phyloP scores from a whole-genome alignment of 2,329 filamentous ascomycete genomes.

The Penicillium sp. region DNA sequence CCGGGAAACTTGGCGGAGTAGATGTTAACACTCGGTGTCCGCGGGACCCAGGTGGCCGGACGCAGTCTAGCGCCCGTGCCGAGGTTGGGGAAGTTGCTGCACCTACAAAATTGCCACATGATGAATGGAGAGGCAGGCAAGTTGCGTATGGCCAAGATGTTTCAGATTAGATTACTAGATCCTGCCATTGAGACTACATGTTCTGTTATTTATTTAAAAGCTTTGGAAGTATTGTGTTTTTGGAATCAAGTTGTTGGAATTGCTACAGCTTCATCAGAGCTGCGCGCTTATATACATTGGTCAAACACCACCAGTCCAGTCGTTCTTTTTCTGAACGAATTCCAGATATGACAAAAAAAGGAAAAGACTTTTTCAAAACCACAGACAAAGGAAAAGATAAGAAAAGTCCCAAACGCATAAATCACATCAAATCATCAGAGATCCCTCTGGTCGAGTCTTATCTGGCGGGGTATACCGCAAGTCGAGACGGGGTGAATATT shows the following conservation, averaged over 20 bases:
- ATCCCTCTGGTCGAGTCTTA: conserved; percentile 25
- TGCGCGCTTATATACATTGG: conserved; percentile 42
- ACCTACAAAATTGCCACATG: conserved; percentile 20
- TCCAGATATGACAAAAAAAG: neutral
- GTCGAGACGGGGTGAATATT: conserved; percentile 29
- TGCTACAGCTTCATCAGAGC: conserved; percentile 24
- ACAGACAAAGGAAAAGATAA: conserved; percentile 27
- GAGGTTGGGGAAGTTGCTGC: conserved; percentile 7
- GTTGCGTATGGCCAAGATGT: neutral
- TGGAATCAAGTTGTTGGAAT: conserved; percentile 23
- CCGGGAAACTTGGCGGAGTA: conserved; percentile 23
- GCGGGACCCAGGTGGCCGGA: conserved; percentile 12
- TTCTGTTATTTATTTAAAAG: neutral
- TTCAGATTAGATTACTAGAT: neutral
- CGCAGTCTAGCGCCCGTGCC: conserved; percentile 12
- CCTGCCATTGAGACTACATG: neutral
- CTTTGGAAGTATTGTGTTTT: conserved; percentile 6
- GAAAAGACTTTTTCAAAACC: conserved; percentile 42
- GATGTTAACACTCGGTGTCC: conserved; percentile 19
- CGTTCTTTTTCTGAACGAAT: conserved; percentile 29
- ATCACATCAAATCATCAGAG: conserved; percentile 44
- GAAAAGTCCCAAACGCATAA: conserved; percentile 40
- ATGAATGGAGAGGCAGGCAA: conserved; percentile 2
- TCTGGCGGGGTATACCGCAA: conserved; percentile 13
- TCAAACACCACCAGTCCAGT: conserved; percentile 40